Percentiles rank a stretch among this genome's conserved stretches.
phyloP scores from a whole-genome alignment of 805 yeast species.

The Ogataea trehaloabstinens region DNA sequence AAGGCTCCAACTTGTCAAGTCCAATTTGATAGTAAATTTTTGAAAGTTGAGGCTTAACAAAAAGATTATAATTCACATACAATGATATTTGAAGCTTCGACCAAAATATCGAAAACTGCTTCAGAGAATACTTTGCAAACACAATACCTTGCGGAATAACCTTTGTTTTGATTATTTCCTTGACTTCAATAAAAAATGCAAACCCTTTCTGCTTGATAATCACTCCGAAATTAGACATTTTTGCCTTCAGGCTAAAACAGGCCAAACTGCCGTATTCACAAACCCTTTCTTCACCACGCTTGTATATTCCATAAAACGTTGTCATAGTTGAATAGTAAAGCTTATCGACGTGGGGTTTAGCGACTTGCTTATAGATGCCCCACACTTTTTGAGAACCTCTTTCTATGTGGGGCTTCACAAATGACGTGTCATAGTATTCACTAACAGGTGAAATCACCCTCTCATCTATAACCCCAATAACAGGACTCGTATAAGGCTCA shows the following conservation, averaged over 20 bases:
- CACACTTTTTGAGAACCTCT: conserved; percentile 3
- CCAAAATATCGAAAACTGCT: conserved; percentile 5
- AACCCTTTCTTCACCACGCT: conserved; percentile 1
- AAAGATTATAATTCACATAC: conserved; percentile 21
- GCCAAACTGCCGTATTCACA: conserved; percentile 3
- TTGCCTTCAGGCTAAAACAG: conserved; percentile 6
- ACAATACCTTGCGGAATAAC: conserved; percentile 16
- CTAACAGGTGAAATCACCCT: conserved; percentile 12
- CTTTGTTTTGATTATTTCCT: conserved; percentile 5
- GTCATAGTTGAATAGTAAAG: conserved; percentile 9
- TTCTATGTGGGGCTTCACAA: conserved; percentile 25
- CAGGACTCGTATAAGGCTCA: conserved; percentile 20
- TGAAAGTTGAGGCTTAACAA: conserved; percentile 20
- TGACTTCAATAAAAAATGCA: conserved; percentile 3
- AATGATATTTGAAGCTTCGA: conserved; percentile 10
- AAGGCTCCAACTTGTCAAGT: conserved; percentile 20
- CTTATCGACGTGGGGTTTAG: conserved; percentile 19
- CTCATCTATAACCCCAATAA: conserved; percentile 8
- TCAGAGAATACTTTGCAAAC: conserved; percentile 2
- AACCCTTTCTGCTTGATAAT: conserved; percentile 4
- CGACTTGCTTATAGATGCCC: conserved; percentile 11
- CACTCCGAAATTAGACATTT: conserved; percentile 2
- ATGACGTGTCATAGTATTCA: conserved; percentile 19
- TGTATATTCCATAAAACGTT: conserved; percentile 1
- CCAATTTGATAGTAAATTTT: conserved; percentile 9